These are phyloP conservation scores for Paramecium caudatum DNA, from an alignment of 73 alveolate genomes.

Conservation along the genomic window DNA sequence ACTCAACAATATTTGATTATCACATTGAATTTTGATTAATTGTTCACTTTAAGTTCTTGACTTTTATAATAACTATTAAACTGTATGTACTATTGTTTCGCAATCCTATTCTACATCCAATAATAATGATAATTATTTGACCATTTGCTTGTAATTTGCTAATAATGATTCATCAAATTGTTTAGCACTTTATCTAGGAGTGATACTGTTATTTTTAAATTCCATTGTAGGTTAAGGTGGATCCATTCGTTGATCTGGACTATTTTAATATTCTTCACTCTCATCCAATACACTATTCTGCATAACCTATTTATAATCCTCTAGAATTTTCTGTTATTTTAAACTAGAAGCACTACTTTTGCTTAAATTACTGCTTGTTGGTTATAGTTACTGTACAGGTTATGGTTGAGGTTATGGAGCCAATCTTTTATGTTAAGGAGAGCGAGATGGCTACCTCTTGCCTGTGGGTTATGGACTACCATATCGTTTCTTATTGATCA, in stretches of 20 bases:
- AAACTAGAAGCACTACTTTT: slow-evolving; percentile 57
- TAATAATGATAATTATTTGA: slow-evolving; percentile 25
- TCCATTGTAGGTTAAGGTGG: slow-evolving; percentile 22
- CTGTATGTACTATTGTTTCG: slow-evolving; percentile 19
- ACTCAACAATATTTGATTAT: neutral
- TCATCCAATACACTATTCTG: slow-evolving; percentile 5
- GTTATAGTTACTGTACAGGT: neutral
- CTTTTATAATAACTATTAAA: neutral
- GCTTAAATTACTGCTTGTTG: slow-evolving; percentile 18
- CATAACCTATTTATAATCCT: slow-evolving; percentile 4
- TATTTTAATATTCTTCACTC: slow-evolving; percentile 41
- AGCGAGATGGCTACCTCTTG: slow-evolving; percentile 14
- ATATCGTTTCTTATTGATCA: slow-evolving; percentile 26
- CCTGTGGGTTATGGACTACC: slow-evolving; percentile 30
- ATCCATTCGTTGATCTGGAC: slow-evolving; percentile 14
- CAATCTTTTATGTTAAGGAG: slow-evolving; percentile 10
- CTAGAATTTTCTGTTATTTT: neutral
- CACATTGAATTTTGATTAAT: slow-evolving; percentile 42
- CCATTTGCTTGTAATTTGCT: slow-evolving; percentile 25
- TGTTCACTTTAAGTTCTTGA: slow-evolving; percentile 17
- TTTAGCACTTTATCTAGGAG: slow-evolving; percentile 5
- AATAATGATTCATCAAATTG: neutral
- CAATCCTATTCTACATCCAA: slow-evolving; percentile 14
- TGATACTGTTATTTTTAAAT: neutral
- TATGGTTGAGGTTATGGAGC: slow-evolving; percentile 26